These are phyloP conservation scores for Fusarium decemcellulare DNA, from an alignment of 2,329 filamentous ascomycete species.

Conservation along the genomic window DNA sequence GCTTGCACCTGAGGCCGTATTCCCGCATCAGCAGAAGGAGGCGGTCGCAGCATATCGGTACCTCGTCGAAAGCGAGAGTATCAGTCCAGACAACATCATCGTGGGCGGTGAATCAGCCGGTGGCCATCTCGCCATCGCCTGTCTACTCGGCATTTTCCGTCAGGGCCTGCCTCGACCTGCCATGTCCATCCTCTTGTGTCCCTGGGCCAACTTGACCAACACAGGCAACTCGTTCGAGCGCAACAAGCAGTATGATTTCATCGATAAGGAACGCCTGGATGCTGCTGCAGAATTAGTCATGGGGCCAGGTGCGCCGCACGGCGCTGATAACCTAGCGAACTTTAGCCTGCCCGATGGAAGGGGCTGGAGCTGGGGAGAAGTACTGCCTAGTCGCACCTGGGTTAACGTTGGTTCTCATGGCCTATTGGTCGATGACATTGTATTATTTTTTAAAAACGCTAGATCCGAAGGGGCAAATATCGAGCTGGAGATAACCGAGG, in stretches of 20 bases:
- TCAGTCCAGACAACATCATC: slow-evolving; percentile 1
- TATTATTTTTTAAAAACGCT: background rate
- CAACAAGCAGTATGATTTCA: slow-evolving; percentile 13
- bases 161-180: slow-evolving; percentile 1
- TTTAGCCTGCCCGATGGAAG: background rate
- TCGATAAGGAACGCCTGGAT: slow-evolving; percentile 5
- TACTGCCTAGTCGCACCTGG: background rate
- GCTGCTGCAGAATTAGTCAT: background rate
- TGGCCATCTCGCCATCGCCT: slow-evolving; percentile 7
- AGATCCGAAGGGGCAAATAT: background rate
- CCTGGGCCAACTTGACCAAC: slow-evolving; percentile 12
- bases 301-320: background rate
- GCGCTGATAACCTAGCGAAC: background rate
- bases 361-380: background rate
- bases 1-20: slow-evolving; percentile 4
- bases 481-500: slow-evolving; percentile 5
- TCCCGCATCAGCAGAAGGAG: slow-evolving; percentile 6
- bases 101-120: slow-evolving; percentile 12
- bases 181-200: background rate
- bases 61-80: background rate
- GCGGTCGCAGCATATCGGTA: slow-evolving; percentile 13
- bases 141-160: slow-evolving; percentile 3
- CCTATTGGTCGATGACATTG: background rate
- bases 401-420: background rate
- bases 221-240: slow-evolving; percentile 8